Base-by-base conservation (phyloP, 2,329 filamentous ascomycete genomes). In the Alternaria triticimaculans region DNA sequence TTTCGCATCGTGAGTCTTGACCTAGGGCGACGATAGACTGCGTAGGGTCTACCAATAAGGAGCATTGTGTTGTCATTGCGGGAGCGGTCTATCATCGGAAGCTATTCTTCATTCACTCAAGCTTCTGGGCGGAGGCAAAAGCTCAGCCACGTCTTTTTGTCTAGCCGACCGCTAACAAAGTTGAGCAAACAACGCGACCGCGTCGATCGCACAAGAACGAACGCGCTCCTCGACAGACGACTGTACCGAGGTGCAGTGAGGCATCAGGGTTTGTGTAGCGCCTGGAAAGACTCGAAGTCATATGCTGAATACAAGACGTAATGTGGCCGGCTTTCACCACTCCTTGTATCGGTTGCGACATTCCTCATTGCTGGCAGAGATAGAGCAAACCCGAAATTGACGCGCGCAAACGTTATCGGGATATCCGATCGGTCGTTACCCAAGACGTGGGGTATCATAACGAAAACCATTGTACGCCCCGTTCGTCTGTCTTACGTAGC, bases 151-250 rank as follows among this genome's bases (percentile, higher is more conserved):
- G 49, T 58, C 30, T 37, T n/a, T 43, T 4, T 14, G 14, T 21
- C 49, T 28, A 55, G 21, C 58, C 33, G 25, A 44, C 25, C 21
- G 14, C 53, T 44, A 37, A 18, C 49, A 18, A 41, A 37, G 30
- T 37, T 41, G 30, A 61, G 58, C 62, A 61, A 61, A 64, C 62
- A 61, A 46, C 37, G 26, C 57, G 49, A 23, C 15, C 15, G 28
- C 14, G 15, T n/a, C 37, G 9, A 21, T 21, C 30, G 26, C 15
- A 18, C 33, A 18, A 55, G 6, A 41, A 20, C 23, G 37, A 44
- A 44, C 21, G 21, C 53, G 53, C 30, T 15, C 11, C n/a, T 55
- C 11, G 53, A 44, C 30, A 14, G n/a, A 12, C 51, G 37, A 26
- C 21, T 18, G 21, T 55, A 20, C 23, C 21, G 14, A 46, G 10